Evolutionary conservation across 2,329 filamentous ascomycete species (phyloP), one percentile per base, ranked within the genome.

Genomic region (Fusarium staphyleae): DNA sequence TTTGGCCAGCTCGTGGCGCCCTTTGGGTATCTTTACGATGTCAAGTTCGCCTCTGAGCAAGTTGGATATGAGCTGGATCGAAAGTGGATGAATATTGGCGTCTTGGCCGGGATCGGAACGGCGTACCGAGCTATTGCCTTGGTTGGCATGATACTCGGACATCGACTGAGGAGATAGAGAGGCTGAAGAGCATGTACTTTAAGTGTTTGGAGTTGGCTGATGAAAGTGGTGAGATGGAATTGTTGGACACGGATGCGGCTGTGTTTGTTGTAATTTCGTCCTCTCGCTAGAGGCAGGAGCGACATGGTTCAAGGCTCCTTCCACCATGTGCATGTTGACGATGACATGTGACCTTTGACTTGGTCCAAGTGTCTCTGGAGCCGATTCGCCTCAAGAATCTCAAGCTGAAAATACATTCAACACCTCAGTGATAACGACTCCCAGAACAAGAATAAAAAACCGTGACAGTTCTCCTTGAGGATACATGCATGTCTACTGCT

Each of bases 1-100:
- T 83, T 83, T 57, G 78, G 77, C 0, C 72, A 81, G 64, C 77
- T 83, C 43, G 69, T 84, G 4, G 67, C 62, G 19, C 81, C 81
- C 1, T 74, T 82, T 55, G 66, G 57, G 0, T 80, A 82, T 55
- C 62, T 86, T 5, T 86, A 83, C 66, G 57, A 80, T 11, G 72
- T 82, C 11, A 74, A 83, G 1, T 37, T 75, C 26, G 81, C 81
- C 5, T 70, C 74, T 1, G 15, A 70, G 11, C 61, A 61, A 2
- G 72, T 78, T 2, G 82, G 82, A 0, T 84, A 76, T 55, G 68
- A 72, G 30, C 66, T 85, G 2, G 70, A 77, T 15, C 69, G 74
- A 47, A 75, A 78, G 43, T 72, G 71, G 60, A 49, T 71, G 30
- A 84, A 85, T 62, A 63, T 82, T 54, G 45, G 69, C n/a, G 65